These are phyloP conservation scores for Butyriboletus loyo DNA, from an alignment of 768 basidiomycete species.

Conservation along the genomic window DNA sequence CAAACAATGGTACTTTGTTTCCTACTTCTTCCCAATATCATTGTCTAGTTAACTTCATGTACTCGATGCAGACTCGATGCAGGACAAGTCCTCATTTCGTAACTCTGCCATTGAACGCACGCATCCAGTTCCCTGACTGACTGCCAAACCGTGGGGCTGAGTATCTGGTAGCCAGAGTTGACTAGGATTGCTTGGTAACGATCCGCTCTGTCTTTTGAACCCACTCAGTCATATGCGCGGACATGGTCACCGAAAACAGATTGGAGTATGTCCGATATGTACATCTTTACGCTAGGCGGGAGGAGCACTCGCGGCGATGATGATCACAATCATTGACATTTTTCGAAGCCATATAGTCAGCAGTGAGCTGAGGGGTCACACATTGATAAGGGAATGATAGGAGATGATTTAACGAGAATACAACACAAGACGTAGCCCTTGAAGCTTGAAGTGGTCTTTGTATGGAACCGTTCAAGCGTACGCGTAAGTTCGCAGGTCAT, in stretches of 20 bases:
- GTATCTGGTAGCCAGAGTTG: neutral
- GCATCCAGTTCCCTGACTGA: conserved; percentile 20
- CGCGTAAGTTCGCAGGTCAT: conserved; percentile 29
- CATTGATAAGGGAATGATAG: neutral
- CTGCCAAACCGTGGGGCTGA: neutral
- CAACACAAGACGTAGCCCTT: neutral
- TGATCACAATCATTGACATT: conserved; percentile 4
- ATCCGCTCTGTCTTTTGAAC: neutral
- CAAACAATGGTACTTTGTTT: conserved; percentile 67
- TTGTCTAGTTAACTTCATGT: neutral
- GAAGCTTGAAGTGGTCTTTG: neutral
- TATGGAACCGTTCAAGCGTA: conserved; percentile 8
- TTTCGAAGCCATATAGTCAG: neutral
- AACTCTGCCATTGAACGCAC: conserved; percentile 55
- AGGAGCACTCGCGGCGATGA: neutral
- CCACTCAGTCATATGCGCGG: neutral
- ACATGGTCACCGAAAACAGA: neutral
- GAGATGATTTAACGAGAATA: conserved; percentile 9
- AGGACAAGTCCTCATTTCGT: conserved; percentile 84
- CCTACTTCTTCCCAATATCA: neutral
- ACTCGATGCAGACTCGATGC: conserved; percentile 67
- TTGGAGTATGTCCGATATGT: conserved; percentile 9
- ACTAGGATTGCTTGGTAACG: neutral
- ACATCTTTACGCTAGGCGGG: conserved; percentile 8
- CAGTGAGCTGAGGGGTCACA: neutral